Evolutionary conservation across 257 asterid species (phyloP).

Genomic region (Solanum stenotomum): DNA sequence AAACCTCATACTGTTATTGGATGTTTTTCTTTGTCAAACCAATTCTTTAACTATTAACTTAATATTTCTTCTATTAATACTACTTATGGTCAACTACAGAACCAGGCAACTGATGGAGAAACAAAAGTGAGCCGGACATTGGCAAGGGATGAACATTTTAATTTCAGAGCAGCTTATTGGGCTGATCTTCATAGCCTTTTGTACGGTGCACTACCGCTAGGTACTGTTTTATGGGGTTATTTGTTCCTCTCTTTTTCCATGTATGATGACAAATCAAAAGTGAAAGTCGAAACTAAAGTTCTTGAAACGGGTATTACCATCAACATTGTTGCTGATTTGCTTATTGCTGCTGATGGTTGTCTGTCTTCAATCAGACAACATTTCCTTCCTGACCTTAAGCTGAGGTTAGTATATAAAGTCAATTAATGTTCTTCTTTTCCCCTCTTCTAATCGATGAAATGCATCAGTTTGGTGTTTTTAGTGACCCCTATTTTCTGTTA

Average conservation of each 20-base stretch:
- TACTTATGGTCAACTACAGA: slow-evolving; percentile 24
- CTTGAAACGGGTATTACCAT: slow-evolving; percentile 36
- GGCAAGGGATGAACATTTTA: slow-evolving; percentile 59
- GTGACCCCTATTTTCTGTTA: slow-evolving; percentile 7
- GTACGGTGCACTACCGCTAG: slow-evolving; percentile 38
- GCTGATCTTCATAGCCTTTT: slow-evolving; percentile 69
- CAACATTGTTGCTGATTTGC: slow-evolving; percentile 44
- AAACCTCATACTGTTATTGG: no score
- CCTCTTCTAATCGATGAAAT: background rate
- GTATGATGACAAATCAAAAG: slow-evolving; percentile 31
- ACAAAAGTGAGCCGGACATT: slow-evolving; percentile 41
- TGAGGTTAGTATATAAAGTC: slow-evolving; percentile 39
- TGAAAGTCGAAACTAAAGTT: slow-evolving; percentile 25
- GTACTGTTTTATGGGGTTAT: slow-evolving; percentile 60
- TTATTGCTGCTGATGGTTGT: slow-evolving; percentile 83
- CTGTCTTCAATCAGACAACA: slow-evolving; percentile 47
- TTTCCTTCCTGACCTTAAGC: slow-evolving; percentile 53
- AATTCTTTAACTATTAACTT: no score
- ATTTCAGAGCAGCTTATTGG: slow-evolving; percentile 77
- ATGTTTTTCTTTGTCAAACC: no score
- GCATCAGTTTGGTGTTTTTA: background rate
- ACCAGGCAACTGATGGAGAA: slow-evolving; percentile 46
- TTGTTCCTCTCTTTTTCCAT: slow-evolving; percentile 29
- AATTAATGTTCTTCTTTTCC: background rate
- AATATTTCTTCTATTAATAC: no score